Conservation (phyloP, 108 stramenopile species). For the Ochromonas danica region DNA sequence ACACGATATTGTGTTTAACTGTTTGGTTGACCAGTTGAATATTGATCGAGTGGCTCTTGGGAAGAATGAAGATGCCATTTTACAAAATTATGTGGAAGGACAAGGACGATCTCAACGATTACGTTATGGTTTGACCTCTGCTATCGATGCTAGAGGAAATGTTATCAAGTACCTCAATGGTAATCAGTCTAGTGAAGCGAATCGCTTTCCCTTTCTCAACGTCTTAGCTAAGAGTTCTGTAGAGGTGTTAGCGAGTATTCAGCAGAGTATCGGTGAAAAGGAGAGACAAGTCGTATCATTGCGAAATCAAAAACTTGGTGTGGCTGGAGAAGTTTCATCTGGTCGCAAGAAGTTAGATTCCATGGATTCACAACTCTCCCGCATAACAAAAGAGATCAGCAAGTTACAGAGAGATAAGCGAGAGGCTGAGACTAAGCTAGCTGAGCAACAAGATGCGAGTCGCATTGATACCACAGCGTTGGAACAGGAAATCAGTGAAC, state of each 20-base stretch:
- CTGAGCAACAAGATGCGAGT: background rate
- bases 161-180: slow-evolving; percentile 1
- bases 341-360: background rate
- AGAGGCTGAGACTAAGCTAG: background rate
- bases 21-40: slow-evolving; percentile 29
- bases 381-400: background rate
- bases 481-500: slow-evolving; percentile 2
- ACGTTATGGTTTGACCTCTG: background rate
- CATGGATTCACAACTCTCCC: background rate
- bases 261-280: background rate
- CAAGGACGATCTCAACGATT: background rate
- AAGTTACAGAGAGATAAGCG: background rate
- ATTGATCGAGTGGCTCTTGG: slow-evolving; percentile 31
- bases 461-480: background rate
- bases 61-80: background rate
- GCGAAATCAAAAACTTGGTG: background rate
- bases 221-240: background rate
- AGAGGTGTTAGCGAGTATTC: background rate
- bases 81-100: background rate
- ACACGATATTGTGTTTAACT: slow-evolving; percentile 38
- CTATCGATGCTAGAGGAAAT: background rate
- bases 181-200: background rate
- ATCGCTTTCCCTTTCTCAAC: slow-evolving; percentile 4
- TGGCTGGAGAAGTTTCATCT: background rate
- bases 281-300: background rate